These are phyloP conservation scores for Sporothrix pseudoabietina DNA, from an alignment of 2,329 filamentous ascomycete genomes.

Conservation along the genomic window DNA sequence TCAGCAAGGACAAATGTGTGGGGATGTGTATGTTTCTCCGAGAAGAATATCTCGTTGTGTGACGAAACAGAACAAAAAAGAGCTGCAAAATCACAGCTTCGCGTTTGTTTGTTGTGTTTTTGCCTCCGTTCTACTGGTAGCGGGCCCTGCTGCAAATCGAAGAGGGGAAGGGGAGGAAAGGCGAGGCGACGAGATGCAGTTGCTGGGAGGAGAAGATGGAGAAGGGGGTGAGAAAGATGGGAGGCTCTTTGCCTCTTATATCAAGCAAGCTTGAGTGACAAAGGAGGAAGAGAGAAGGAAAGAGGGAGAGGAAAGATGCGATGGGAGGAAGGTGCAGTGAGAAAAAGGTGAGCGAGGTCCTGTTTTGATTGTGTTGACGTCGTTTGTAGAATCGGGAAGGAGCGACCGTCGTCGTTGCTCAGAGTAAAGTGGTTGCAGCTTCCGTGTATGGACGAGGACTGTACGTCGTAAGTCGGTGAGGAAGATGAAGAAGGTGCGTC, in stretches of 20 bases:
- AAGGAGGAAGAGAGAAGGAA: not conserved
- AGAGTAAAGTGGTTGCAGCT: conserved; percentile 1
- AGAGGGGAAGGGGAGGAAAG: not conserved
- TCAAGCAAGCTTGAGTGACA: not conserved
- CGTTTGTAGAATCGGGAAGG: conserved; percentile 23
- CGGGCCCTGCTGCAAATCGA: not conserved
- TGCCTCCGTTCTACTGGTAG: not conserved
- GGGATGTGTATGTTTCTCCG: not conserved
- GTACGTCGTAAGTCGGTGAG: conserved; percentile 16
- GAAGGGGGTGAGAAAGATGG: not conserved
- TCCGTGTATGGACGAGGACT: conserved; percentile 11
- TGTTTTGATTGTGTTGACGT: not conserved
- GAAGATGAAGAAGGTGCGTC: conserved; percentile 3
- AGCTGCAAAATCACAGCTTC: not conserved
- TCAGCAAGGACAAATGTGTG: not conserved
- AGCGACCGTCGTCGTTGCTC: conserved; percentile 5
- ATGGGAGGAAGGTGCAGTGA: not conserved
- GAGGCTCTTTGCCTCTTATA: not conserved
- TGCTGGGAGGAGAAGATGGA: not conserved
- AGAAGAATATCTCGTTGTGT: not conserved
- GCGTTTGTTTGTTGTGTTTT: not conserved
- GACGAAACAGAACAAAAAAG: not conserved
- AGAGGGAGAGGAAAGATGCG: not conserved
- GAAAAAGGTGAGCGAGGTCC: not conserved
- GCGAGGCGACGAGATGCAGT: not conserved